These are phyloP conservation scores for Candida smagusa DNA, from an alignment of 1,139 yeast genomes.

Conservation along the genomic window DNA sequence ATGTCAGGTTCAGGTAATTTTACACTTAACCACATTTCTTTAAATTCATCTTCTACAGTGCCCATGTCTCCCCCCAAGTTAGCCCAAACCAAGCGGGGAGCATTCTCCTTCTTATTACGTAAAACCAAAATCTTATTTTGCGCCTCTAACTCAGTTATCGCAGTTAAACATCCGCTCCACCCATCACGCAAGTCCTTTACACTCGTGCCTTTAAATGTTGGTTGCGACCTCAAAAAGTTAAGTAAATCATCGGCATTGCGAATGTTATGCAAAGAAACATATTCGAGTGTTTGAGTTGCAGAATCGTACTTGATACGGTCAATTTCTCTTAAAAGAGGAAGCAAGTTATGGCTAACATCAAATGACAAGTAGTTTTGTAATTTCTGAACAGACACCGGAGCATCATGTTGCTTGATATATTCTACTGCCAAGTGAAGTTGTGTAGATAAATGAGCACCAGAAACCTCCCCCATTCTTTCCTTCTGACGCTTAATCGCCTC, in stretches of 20 bases:
- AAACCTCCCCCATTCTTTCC: constrained; percentile 24
- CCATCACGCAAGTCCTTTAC: constrained; percentile 94
- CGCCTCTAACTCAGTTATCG: constrained; percentile 72
- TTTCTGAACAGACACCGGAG: constrained; percentile 62
- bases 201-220: constrained; percentile 82
- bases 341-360: constrained; percentile 47
- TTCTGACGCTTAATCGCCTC: constrained; percentile 40
- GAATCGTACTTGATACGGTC: constrained; percentile 70
- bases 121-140: constrained; percentile 76
- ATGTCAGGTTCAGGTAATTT: constrained; percentile 80
- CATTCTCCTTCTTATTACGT: constrained; percentile 87
- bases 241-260: constrained; percentile 76
- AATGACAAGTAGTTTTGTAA: constrained; percentile 57
- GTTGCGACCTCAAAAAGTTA: constrained; percentile 71
- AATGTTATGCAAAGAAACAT: constrained; percentile 85
- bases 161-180: constrained; percentile 88
- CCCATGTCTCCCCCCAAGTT: constrained; percentile 75
- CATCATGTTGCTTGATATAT: constrained; percentile 65
- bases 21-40: constrained; percentile 73
- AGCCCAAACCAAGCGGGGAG: constrained; percentile 91
- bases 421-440: constrained; percentile 87
- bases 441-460: constrained; percentile 70
- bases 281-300: constrained; percentile 65
- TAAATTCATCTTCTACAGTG: constrained; percentile 78
- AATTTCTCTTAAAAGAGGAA: constrained; percentile 69